Evolutionary conservation across 2,329 filamentous ascomycete genomes (phyloP).

Genomic region (Aotearoamyces nothofagi): DNA sequence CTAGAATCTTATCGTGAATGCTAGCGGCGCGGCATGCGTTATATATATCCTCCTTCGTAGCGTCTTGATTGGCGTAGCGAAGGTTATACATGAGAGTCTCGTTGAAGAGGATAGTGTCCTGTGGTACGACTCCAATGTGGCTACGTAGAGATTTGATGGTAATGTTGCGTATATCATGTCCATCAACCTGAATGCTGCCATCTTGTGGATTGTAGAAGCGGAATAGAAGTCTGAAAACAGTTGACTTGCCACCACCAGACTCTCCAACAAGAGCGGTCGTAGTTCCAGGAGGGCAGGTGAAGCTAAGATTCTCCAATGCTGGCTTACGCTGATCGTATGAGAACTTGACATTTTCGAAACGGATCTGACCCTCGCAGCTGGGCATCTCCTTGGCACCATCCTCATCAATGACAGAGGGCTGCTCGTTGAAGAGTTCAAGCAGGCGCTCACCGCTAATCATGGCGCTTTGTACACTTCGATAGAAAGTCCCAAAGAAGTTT

Average conservation of each 20-base stretch:
- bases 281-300: conserved; percentile 76
- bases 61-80: conserved; percentile 70
- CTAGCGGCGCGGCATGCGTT: conserved; percentile 73
- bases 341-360: conserved; percentile 81
- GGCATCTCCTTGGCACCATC: conserved; percentile 46
- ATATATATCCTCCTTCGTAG: conserved; percentile 68
- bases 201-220: conserved; percentile 82
- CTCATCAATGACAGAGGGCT: conserved; percentile 76
- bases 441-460: conserved; percentile 96
- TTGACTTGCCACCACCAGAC: conserved; percentile 94
- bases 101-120: conserved; percentile 92
- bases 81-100: conserved; percentile 92
- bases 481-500: conserved; percentile 89
- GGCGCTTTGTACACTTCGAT: conserved; percentile 86
- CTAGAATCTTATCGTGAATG: conserved; percentile 84
- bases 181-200: conserved; percentile 74
- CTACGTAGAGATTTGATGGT: conserved; percentile 87
- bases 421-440: conserved; percentile 90
- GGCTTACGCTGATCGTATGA: conserved; percentile 78
- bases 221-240: conserved; percentile 88
- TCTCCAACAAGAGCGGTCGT: conserved; percentile 94
- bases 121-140: conserved; percentile 90
- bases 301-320: conserved; percentile 69
- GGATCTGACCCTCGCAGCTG: conserved; percentile 65
- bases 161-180: conserved; percentile 66